These are phyloP conservation scores for Lentinula novae-zelandiae DNA, from an alignment of 1,284 basidiomycete genomes.

Conservation along the genomic window DNA sequence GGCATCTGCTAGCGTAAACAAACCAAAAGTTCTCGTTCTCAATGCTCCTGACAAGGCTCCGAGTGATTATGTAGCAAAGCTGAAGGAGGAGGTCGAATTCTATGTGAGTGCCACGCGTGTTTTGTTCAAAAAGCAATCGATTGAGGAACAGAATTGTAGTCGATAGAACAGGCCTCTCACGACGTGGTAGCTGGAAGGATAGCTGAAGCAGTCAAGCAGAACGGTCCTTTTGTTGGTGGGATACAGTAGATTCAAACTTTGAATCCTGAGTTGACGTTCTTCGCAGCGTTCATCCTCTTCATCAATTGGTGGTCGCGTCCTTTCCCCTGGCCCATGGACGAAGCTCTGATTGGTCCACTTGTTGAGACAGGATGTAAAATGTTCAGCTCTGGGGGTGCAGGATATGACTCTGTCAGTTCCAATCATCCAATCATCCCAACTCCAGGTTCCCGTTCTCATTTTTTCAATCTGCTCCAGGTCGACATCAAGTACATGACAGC, in stretches of 20 bases:
- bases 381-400: neutral
- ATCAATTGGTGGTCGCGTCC: neutral
- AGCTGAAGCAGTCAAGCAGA: neutral
- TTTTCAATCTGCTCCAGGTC: neutral
- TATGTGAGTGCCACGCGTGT: neutral
- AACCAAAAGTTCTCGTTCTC: neutral
- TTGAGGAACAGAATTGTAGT: neutral
- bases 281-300: neutral
- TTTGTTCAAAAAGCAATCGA: neutral
- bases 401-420: neutral
- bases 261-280: neutral
- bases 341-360: neutral
- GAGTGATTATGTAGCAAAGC: neutral
- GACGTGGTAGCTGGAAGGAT: neutral
- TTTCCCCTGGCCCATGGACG: neutral
- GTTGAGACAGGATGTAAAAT: neutral
- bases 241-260: neutral
- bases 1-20: neutral
- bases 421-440: too few relatives aligned
- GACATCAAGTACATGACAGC: neutral
- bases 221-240: constrained; percentile 2
- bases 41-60: neutral
- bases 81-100: neutral
- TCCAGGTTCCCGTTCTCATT: neutral
- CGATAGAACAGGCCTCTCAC: neutral